A percentile compares a stretch with the other conserved stretches of the same genome.
phyloP scores from a whole-genome alignment of 768 basidiomycete species.

The Pilatotrama ljubarskyi region DNA sequence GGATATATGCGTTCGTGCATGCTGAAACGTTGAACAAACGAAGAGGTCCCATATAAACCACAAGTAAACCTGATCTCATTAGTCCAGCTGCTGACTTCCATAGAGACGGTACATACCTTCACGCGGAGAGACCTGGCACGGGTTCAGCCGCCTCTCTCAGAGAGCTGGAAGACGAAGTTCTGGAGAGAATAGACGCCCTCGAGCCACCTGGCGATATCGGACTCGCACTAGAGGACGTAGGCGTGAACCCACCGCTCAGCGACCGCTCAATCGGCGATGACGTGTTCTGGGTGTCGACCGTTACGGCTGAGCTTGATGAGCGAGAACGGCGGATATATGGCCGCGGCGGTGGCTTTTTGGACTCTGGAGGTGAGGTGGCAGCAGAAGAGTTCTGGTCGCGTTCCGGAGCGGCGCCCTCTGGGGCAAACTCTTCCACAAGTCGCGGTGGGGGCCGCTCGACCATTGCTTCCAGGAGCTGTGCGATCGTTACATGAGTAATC shows the following conservation, averaged over 20 bases:
- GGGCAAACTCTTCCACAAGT: conserved; percentile 54
- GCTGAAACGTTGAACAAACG: too few species aligned
- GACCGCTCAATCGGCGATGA: conserved; percentile 12
- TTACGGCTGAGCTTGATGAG: conserved; percentile 40
- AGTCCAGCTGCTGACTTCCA: too few species aligned
- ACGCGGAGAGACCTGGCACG: not conserved
- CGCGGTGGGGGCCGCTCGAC: conserved; percentile 84
- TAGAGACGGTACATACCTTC: not conserved
- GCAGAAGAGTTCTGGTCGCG: conserved; percentile 7
- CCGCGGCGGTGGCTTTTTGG: conserved; percentile 48
- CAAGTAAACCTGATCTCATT: too few species aligned
- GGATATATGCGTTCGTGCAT: not conserved
- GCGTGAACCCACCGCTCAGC: conserved; percentile 7
- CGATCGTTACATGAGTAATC: not conserved
- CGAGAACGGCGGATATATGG: conserved; percentile 61
- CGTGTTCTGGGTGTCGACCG: conserved; percentile 7
- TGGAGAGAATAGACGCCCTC: conserved; percentile 9
- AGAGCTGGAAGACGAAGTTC: conserved; percentile 20
- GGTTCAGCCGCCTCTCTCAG: conserved; percentile 14
- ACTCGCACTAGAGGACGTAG: conserved; percentile 6
- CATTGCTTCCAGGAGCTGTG: conserved; percentile 79
- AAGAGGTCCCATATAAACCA: too few species aligned
- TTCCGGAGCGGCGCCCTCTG: conserved; percentile 22
- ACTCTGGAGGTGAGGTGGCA: conserved; percentile 26
- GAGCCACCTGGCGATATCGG: conserved; percentile 14